Percentiles rank a stretch among this genome's conserved stretches.
Evolutionary conservation across 2,329 filamentous ascomycete genomes (phyloP).

Genomic region (Dactylonectria macrodidyma): DNA sequence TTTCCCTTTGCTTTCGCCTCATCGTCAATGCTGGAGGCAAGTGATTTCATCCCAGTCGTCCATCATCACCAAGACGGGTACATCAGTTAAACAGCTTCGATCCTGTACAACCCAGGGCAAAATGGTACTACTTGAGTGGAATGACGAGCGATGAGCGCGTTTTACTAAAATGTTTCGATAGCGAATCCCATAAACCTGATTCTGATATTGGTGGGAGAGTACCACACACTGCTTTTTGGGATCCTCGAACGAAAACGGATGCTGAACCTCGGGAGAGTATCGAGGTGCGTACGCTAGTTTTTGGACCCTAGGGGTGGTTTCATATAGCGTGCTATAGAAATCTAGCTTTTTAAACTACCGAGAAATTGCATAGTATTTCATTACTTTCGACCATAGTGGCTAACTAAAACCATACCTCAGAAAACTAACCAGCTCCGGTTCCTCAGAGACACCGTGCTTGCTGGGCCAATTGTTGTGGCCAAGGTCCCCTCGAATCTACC

Average conservation of each 20-base stretch:
- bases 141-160: constrained; percentile 82
- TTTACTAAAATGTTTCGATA: constrained; percentile 80
- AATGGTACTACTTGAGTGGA: constrained; percentile 86
- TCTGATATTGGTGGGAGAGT: constrained; percentile 61
- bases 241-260: constrained; percentile 77
- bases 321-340: no score
- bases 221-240: constrained; percentile 83
- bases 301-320: constrained; percentile 62
- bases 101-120: constrained; percentile 73
- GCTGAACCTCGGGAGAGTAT: constrained; percentile 86
- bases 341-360: no score
- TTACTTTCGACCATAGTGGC: no score
- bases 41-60: constrained; percentile 80
- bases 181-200: constrained; percentile 58
- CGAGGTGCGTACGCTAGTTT: constrained; percentile 87
- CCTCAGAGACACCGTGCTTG: no score
- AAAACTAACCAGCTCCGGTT: no score
- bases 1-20: constrained; percentile 80
- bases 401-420: no score
- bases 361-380: no score
- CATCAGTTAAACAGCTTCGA: constrained; percentile 80
- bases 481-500: no score
- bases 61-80: constrained; percentile 77
- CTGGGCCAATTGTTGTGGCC: no score
- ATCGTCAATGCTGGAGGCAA: constrained; percentile 71